Conservation (phyloP, 805 yeast species). For the Candida arabinofermentans region DNA sequence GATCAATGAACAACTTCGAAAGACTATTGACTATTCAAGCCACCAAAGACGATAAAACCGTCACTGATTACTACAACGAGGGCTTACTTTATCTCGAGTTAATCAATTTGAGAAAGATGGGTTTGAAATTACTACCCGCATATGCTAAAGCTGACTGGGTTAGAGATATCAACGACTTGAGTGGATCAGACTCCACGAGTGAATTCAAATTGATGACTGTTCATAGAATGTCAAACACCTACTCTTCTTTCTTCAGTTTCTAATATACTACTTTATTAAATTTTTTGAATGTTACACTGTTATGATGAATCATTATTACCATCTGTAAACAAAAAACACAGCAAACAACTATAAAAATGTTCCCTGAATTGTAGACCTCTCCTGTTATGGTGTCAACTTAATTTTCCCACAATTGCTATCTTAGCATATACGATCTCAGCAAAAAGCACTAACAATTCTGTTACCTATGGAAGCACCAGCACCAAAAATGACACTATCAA, state of each 20-base stretch:
- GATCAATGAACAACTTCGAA: constrained; percentile 44
- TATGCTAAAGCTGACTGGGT: constrained; percentile 50
- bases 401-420: too few species aligned
- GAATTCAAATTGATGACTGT: constrained; percentile 43
- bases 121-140: constrained; percentile 47
- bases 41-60: constrained; percentile 7
- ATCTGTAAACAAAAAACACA: too few species aligned
- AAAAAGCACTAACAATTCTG: constrained; percentile 70
- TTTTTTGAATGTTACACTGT: too few species aligned
- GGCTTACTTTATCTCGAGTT: constrained; percentile 70
- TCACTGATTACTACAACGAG: constrained; percentile 35
- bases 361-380: too few species aligned
- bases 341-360: too few species aligned
- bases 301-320: too few species aligned
- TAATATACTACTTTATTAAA: background rate
- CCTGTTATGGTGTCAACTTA: too few species aligned
- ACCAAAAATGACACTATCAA: constrained; percentile 85
- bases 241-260: constrained; percentile 30
- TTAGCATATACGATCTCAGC: background rate
- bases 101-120: constrained; percentile 49
- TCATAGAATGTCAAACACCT: constrained; percentile 58
- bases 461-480: constrained; percentile 94
- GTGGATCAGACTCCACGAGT: constrained; percentile 35
- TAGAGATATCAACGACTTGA: constrained; percentile 60
- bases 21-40: constrained; percentile 17